Base-by-base conservation (phyloP, 768 basidiomycete species). In the Phanerodontia chrysosporium region DNA sequence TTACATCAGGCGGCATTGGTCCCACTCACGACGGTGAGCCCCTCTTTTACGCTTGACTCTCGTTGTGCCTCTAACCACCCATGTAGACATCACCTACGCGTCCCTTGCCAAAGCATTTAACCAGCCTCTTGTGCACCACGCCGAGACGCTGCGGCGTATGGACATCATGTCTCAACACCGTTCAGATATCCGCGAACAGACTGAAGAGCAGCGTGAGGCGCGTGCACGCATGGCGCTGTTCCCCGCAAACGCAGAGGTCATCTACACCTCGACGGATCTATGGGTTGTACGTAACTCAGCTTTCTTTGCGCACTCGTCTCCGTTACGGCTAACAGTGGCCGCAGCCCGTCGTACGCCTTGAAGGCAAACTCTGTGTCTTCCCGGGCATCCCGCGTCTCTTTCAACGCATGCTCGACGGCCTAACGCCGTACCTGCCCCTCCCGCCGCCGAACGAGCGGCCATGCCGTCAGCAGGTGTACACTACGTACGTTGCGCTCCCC, bases 1-100 rank as follows among this genome's bases (percentile, higher is more conserved):
- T 98, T 55, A 95, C 92, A 0, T 87, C 85, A 13, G 95, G 95
- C 1, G 95, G 95, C 0, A 93, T 97, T 56, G 93, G 93, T 0
- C 91, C 92, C 2, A 95, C 92, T 13, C 92, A 94, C 67, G 92
- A 92, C 67, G 91, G 91, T 90, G 62, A 57, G 80, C 70, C 24
- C 18, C 29, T 8, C 42, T 13, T 45, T 27, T 51, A 21, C n/a
- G 12, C 14, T 22, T 12, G 4, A 10, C 18, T 42, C 18, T 18
- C 39, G n/a, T 42, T 18, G 39, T 18, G 39, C 21, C 18, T 25
- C 24, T 45, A 22, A 22, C 49, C 51, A 44, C 45, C 25, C 27
- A 27, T 25, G 10, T 67, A 88, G 92, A 95, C 67, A 96, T 96
- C 67, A 96, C 95, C 4, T 97, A 97, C 66, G 79, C 82, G 5